Conservation (phyloP, 257 asterid species). For the Ilex aquifolium region DNA sequence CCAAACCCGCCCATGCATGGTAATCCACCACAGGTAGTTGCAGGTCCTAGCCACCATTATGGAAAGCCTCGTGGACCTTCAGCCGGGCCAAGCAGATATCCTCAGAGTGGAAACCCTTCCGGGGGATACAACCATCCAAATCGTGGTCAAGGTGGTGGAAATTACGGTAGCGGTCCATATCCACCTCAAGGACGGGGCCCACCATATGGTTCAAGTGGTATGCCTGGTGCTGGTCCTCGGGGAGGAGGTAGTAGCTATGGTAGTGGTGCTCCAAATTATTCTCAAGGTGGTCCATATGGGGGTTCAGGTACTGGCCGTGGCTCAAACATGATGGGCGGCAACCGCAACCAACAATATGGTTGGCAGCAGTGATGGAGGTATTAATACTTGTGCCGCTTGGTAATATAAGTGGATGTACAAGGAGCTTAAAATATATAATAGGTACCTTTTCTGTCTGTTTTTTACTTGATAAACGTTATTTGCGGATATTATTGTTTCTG, state of each 20-base stretch:
- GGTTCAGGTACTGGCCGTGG: slow-evolving; percentile 80
- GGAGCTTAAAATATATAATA: no score
- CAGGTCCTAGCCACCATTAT: slow-evolving; percentile 61
- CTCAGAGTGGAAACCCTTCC: slow-evolving; percentile 64
- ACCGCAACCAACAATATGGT: slow-evolving; percentile 73
- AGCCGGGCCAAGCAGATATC: slow-evolving; percentile 72
- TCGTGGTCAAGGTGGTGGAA: slow-evolving; percentile 60
- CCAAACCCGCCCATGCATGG: slow-evolving; percentile 45
- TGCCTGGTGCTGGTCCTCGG: slow-evolving; percentile 60
- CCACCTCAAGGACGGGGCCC: slow-evolving; percentile 84
- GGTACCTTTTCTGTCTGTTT: no score
- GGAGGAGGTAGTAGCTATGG: slow-evolving; percentile 55
- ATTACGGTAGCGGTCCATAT: slow-evolving; percentile 58
- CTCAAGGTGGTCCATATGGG: slow-evolving; percentile 72
- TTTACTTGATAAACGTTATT: no score
- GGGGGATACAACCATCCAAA: slow-evolving; percentile 67
- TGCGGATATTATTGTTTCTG: no score
- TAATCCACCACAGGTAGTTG: slow-evolving; percentile 57
- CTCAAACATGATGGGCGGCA: slow-evolving; percentile 56
- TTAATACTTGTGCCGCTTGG: not conserved
- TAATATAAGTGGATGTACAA: not conserved
- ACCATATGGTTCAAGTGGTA: slow-evolving; percentile 50
- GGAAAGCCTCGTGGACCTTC: slow-evolving; percentile 76
- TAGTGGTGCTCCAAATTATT: slow-evolving; percentile 65
- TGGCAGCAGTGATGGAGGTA: slow-evolving; percentile 63